These are phyloP conservation scores for Neonectria punicea DNA, from an alignment of 2,329 filamentous ascomycete species.

Conservation along the genomic window DNA sequence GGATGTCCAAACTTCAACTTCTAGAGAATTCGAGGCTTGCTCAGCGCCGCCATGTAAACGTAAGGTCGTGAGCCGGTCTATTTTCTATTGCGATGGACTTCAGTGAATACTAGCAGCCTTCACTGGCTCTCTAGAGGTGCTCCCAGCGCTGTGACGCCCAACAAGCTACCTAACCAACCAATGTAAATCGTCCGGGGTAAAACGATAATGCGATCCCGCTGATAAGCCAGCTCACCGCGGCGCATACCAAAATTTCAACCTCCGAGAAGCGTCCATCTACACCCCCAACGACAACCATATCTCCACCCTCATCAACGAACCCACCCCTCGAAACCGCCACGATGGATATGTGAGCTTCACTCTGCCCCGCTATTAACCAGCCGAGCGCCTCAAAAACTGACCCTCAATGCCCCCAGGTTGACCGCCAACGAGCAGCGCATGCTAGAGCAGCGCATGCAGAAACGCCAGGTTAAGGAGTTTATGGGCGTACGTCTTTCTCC, in stretches of 20 bases:
- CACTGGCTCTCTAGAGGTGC: not conserved
- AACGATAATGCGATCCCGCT: conserved; percentile 47
- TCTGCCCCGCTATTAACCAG: not conserved
- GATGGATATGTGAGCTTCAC: conserved; percentile 45
- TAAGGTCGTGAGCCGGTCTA: too few relatives aligned
- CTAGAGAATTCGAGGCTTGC: too few relatives aligned
- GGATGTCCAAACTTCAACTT: too few relatives aligned
- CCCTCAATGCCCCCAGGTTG: conserved; percentile 60
- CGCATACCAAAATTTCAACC: conserved; percentile 45
- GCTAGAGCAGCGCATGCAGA: conserved; percentile 94
- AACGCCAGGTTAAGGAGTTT: conserved; percentile 99
- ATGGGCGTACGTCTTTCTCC: conserved; percentile 78
- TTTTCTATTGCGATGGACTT: not conserved
- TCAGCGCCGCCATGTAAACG: not conserved
- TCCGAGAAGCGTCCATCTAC: conserved; percentile 29
- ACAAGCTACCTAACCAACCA: not conserved
- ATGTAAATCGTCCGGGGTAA: conserved; percentile 33
- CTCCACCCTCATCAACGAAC: conserved; percentile 20
- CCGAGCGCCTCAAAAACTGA: conserved; percentile 18
- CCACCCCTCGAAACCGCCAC: conserved; percentile 27
- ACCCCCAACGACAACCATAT: conserved; percentile 21
- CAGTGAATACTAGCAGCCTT: not conserved
- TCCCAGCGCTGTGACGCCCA: not conserved
- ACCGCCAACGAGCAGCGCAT: conserved; percentile 86
- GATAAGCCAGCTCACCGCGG: conserved; percentile 36